These are phyloP conservation scores for Cyclotella kingstonii DNA, from an alignment of 108 stramenopile genomes.

Conservation along the genomic window DNA sequence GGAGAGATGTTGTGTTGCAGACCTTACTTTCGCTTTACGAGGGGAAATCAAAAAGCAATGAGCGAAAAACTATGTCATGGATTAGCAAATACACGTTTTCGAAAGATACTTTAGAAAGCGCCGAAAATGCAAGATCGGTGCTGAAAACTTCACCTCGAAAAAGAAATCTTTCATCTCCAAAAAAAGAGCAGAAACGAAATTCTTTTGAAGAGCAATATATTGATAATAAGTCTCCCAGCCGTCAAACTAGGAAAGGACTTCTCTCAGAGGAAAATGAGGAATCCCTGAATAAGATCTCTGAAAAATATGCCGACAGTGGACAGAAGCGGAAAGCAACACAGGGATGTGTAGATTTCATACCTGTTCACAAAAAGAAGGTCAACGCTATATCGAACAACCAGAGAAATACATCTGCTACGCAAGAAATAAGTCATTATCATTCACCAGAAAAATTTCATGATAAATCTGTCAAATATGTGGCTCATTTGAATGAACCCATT, in stretches of 20 bases:
- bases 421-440: too few relatives aligned
- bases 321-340: background rate
- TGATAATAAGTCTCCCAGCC: background rate
- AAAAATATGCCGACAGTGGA: background rate
- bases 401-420: too few relatives aligned
- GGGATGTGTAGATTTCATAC: background rate
- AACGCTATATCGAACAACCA: too few relatives aligned
- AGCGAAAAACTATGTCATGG: background rate
- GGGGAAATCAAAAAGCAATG: background rate
- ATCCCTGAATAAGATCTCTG: background rate
- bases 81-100: conserved; percentile 13
- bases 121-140: background rate
- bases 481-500: too few relatives aligned
- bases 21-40: background rate
- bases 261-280: background rate
- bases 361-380: too few relatives aligned
- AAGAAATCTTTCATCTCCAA: background rate
- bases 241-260: background rate
- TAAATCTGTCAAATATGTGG: too few relatives aligned
- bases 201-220: background rate
- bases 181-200: background rate
- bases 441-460: too few relatives aligned
- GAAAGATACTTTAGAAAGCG: background rate
- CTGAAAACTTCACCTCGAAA: background rate
- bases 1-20: conserved; percentile 10